A percentile compares a stretch with the other conserved stretches of the same genome.
Evolutionary conservation across 2,329 filamentous ascomycete genomes (phyloP).

Genomic region (Ophiocordyceps camponoti-leonardi): DNA sequence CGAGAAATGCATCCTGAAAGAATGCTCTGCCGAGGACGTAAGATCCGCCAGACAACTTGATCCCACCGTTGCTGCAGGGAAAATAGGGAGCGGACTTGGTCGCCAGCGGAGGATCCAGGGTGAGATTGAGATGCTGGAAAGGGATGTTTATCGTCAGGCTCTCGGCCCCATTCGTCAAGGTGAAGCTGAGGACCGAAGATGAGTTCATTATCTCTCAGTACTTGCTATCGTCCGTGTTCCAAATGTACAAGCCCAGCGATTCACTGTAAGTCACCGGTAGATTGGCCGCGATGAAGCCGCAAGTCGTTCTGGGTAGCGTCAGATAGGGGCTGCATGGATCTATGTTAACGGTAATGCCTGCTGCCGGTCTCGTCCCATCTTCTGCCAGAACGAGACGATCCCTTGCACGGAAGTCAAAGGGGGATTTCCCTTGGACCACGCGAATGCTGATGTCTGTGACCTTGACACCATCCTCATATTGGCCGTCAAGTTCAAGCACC

Average conservation of each 20-base stretch:
- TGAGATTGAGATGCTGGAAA: constrained; percentile 18
- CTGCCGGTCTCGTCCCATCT: neutral
- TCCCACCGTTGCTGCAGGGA: constrained; percentile 19
- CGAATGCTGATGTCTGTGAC: neutral
- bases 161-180: constrained; percentile 16
- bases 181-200: constrained; percentile 21
- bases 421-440: neutral
- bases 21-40: constrained; percentile 25
- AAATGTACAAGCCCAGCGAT: constrained; percentile 21
- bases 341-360: neutral
- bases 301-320: constrained; percentile 14
- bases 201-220: constrained; percentile 22
- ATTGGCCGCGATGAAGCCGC: constrained; percentile 18
- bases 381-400: neutral
- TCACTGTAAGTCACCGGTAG: constrained; percentile 20
- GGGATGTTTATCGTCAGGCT: constrained; percentile 9
- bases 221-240: constrained; percentile 16
- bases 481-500: constrained; percentile 8
- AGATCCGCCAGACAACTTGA: neutral
- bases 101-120: constrained; percentile 18
- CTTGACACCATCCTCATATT: constrained; percentile 7
- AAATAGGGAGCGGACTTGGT: constrained; percentile 19
- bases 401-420: neutral
- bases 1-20: constrained; percentile 28
- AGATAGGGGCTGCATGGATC: neutral